A percentile compares a stretch with the other conserved stretches of the same genome.
phyloP scores from a whole-genome alignment of 352 stramenopile genomes.

The Phytophthora foliorum region DNA sequence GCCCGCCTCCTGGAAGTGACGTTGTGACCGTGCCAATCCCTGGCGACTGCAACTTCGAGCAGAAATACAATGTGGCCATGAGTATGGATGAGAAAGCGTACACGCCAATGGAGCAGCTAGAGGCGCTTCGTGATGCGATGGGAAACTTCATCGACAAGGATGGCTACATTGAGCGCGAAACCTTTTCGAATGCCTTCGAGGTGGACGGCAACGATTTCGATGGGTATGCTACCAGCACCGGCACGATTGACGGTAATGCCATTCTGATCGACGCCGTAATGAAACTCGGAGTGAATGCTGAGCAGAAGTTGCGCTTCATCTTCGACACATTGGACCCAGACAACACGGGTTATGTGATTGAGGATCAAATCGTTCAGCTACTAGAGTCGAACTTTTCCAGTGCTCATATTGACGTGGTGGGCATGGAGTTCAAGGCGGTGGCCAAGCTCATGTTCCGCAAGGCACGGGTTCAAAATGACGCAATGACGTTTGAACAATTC shows the following conservation, averaged over 20 bases:
- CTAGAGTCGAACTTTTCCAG: conserved; percentile 79
- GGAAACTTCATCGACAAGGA: conserved; percentile 65
- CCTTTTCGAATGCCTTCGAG: conserved; percentile 84
- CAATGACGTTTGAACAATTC: conserved; percentile 82
- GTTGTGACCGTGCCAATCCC: conserved; percentile 72
- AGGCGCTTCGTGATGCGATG: conserved; percentile 79
- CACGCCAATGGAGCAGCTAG: conserved; percentile 67
- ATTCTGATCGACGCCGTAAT: conserved; percentile 85
- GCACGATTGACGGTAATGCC: conserved; percentile 76
- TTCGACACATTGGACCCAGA: conserved; percentile 84
- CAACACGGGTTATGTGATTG: conserved; percentile 58
- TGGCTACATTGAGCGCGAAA: conserved; percentile 76
- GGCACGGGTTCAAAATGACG: conserved; percentile 58
- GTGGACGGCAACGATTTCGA: conserved; percentile 62
- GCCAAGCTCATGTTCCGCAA: conserved; percentile 79
- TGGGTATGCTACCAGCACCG: conserved; percentile 59
- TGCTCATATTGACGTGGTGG: conserved; percentile 79
- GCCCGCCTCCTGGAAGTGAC: conserved; percentile 58
- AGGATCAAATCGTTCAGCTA: conserved; percentile 71
- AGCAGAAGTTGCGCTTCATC: conserved; percentile 88
- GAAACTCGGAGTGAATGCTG: conserved; percentile 74
- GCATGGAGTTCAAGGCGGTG: conserved; percentile 74
- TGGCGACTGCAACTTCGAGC: conserved; percentile 74
- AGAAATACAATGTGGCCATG: conserved; percentile 74
- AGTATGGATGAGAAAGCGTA: conserved; percentile 59